Conservation (phyloP, 2,329 filamentous ascomycete genomes). For the Fusarium sp. region DNA sequence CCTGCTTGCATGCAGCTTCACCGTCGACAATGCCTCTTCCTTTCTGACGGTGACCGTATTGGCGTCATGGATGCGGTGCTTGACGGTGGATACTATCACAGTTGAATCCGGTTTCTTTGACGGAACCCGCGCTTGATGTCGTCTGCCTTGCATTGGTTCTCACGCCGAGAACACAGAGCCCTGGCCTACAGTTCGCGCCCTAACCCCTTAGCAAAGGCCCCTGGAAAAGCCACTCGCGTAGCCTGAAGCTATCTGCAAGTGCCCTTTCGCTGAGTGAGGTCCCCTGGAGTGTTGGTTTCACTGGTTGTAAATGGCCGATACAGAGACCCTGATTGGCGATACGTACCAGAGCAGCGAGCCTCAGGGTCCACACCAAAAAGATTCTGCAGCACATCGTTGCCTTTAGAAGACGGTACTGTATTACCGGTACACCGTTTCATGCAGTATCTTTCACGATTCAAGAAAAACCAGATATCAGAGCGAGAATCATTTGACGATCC, state of each 20-base stretch:
- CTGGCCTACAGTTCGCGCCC: conserved; percentile 11
- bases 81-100: conserved; percentile 36
- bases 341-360: conserved; percentile 36
- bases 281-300: conserved; percentile 18
- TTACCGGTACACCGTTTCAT: conserved; percentile 28
- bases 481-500: conserved; percentile 26
- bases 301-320: conserved; percentile 36
- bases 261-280: conserved; percentile 9
- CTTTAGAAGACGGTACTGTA: conserved; percentile 31
- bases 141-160: conserved; percentile 36
- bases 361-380: conserved; percentile 49
- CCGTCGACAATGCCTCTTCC: conserved; percentile 36
- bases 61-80: conserved; percentile 37
- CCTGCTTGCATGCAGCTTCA: conserved; percentile 33
- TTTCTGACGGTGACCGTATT: conserved; percentile 44
- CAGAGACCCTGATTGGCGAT: conserved; percentile 40
- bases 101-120: conserved; percentile 34
- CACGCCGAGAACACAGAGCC: conserved; percentile 16
- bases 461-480: conserved; percentile 21
- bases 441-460: conserved; percentile 32
- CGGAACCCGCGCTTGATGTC: conserved; percentile 35
- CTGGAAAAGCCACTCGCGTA: conserved; percentile 11
- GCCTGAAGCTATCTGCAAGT: conserved; percentile 20
- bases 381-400: conserved; percentile 36
- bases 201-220: conserved; percentile 8